Percentiles rank a stretch among this genome's conserved stretches.
phyloP scores from a whole-genome alignment of 2,329 filamentous ascomycete genomes.

The Cyphellophora attinorum region DNA sequence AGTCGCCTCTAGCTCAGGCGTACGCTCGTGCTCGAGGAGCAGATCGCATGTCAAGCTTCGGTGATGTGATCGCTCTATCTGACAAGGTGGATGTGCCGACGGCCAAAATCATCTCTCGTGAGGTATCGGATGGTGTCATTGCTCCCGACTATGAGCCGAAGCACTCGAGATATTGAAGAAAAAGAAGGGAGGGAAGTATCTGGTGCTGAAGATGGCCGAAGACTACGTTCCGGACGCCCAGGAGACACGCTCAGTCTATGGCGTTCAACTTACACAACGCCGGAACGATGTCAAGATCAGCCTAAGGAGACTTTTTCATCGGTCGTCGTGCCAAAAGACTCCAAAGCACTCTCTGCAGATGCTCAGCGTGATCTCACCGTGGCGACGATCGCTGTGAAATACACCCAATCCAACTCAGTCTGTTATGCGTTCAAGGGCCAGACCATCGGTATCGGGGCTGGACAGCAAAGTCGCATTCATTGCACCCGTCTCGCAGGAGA shows the following conservation, averaged over 20 bases:
- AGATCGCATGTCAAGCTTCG: constrained; percentile 98
- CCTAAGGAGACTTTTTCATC: constrained; percentile 72
- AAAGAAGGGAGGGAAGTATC: constrained; percentile 97
- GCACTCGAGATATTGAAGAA: constrained; percentile 87
- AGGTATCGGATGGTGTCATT: constrained; percentile 95
- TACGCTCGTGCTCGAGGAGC: constrained; percentile 93
- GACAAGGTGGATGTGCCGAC: constrained; percentile 85
- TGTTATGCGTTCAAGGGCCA: constrained; percentile 95
- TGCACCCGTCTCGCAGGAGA: constrained; percentile 95
- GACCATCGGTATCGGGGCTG: constrained; percentile 85
- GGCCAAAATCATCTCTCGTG: constrained; percentile 93
- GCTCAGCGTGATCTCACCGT: constrained; percentile 86
- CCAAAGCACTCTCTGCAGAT: constrained; percentile 57
- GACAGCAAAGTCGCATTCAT: constrained; percentile 96
- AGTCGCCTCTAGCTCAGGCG: constrained; percentile 78
- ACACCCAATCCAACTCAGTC: constrained; percentile 97
- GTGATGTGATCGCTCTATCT: constrained; percentile 88
- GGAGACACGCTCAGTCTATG: constrained; percentile 83
- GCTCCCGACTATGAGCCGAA: constrained; percentile 76
- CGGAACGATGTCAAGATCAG: constrained; percentile 86
- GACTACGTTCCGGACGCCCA: constrained; percentile 64
- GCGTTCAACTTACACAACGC: constrained; percentile 77
- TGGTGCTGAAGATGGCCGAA: constrained; percentile 89
- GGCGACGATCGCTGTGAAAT: constrained; percentile 94
- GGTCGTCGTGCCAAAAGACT: constrained; percentile 74